Conservation (phyloP, 129 eudicot genomes). For the Escallonia rubra region DNA sequence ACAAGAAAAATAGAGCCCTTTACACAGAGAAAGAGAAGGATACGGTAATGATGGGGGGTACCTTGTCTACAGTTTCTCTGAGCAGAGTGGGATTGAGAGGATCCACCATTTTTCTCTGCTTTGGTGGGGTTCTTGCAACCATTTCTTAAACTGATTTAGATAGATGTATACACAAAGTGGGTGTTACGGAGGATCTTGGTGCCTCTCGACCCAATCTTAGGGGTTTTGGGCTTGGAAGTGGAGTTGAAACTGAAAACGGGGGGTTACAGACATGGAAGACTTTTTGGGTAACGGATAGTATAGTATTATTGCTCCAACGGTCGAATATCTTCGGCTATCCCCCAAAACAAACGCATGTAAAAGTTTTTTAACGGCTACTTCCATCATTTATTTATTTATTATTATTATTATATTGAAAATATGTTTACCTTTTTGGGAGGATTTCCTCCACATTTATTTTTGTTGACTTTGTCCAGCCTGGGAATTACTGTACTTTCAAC, state of each 20-base stretch:
- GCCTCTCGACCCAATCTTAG: conserved; percentile 10
- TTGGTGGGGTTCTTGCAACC: conserved; percentile 97
- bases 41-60: background rate
- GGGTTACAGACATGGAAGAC: background rate
- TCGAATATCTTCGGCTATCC: conserved; percentile 13
- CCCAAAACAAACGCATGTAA: background rate
- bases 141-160: conserved; percentile 18
- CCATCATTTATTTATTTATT: background rate
- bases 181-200: background rate
- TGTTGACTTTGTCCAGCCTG: no score
- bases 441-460: no score
- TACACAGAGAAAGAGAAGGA: background rate
- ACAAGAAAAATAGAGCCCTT: background rate
- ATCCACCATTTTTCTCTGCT: conserved; percentile 57
- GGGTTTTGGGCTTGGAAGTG: background rate
- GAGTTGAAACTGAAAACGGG: background rate
- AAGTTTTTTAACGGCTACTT: conserved; percentile 21
- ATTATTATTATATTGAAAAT: background rate
- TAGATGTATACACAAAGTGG: background rate
- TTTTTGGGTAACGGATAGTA: conserved; percentile 16
- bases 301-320: conserved; percentile 27
- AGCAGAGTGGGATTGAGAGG: conserved; percentile 78
- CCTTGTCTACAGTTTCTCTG: conserved; percentile 84
- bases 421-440: no score
- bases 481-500: no score